Base-by-base conservation (phyloP, 176 grass and related monocot species). In the Triticum urartu region DNA sequence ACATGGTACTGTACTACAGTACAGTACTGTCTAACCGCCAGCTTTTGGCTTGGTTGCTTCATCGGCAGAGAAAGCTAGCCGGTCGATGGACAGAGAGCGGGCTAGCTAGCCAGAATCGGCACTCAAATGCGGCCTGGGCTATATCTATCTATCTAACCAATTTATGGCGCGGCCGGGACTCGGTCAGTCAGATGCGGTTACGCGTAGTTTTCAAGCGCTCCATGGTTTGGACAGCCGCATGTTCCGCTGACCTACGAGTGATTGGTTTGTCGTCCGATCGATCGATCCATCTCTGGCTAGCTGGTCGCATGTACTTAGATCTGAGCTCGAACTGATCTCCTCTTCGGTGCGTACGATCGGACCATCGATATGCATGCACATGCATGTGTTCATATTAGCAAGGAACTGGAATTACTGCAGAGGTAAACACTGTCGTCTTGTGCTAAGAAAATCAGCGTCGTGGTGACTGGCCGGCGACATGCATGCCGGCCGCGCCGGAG, bases 121-220 rank as follows among this genome's bases (percentile, higher is more conserved):
- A 56, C 32, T 21, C 66, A 59, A 30, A 33, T 17, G 76, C 33
- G 30, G 28, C 43, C 26, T 38, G 4, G 25, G 54, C 54, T 59
- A 59, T 59, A 59, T 59, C 54, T 8, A 26, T 74, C 12, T 75
- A 48, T 42, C 45, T 61, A 18, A 38, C 21, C 36, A 69, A 68
- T 77, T 86, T 86, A 47, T 78, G 80, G 75, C 66, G 15, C n/a
- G 42, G 54, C 7, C 6, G 10, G 28, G 24, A 10, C 65, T 79
- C 32, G 66, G 83, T 65, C 74, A n/a, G 83, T 65, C 74, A n/a
- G 14, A 14, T 64, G 30, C 73, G 64, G 84, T 86, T 90, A 48
- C 48, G 35, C 34, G 47, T 62, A 30, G 9, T 21, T 85, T 42
- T 73, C 83, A 9, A 79, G 64, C 30, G 28, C 13, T 34, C 7